Conservation (phyloP, 2,329 filamentous ascomycete species). For the Hypoxylon rubiginosum region DNA sequence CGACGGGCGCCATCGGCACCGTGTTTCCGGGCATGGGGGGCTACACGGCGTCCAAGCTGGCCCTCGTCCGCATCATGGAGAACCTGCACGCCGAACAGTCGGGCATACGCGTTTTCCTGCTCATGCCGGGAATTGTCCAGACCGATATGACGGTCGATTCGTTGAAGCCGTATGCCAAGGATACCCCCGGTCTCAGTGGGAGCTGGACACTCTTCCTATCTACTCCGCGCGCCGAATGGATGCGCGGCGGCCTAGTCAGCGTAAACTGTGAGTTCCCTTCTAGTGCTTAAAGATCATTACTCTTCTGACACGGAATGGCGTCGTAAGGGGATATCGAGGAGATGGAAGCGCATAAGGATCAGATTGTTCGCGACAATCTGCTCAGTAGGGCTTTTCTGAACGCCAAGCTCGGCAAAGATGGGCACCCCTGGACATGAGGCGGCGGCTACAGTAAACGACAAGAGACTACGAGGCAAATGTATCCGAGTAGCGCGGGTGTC, state of each 20-base stretch:
- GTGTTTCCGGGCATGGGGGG: conserved; percentile 28
- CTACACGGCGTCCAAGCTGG: conserved; percentile 42
- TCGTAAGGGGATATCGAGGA: conserved; percentile 43
- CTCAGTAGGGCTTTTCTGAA: conserved; percentile 39
- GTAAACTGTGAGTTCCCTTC: conserved; percentile 35
- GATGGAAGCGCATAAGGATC: conserved; percentile 43
- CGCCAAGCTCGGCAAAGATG: conserved; percentile 41
- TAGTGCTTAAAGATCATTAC: conserved; percentile 17
- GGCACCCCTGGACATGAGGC: conserved; percentile 38
- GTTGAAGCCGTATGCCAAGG: conserved; percentile 35
- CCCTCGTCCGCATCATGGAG: conserved; percentile 35
- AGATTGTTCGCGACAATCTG: conserved; percentile 39
- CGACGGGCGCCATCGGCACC: conserved; percentile 24
- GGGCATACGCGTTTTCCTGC: conserved; percentile 31
- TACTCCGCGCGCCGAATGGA: too few species aligned
- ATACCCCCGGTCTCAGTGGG: conserved; percentile 26
- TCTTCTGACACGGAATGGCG: conserved; percentile 25
- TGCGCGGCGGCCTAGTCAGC: too few species aligned
- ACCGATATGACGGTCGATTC: conserved; percentile 31
- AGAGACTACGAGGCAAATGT: too few species aligned
- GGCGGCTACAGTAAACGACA: conserved; percentile 10
- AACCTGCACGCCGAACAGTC: conserved; percentile 37
- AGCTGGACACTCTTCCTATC: too few species aligned
- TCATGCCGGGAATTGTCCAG: conserved; percentile 33
- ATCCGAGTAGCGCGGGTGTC: too few species aligned